phyloP scores from a whole-genome alignment of 345 rosid genomes.

The Citrus maxima region DNA sequence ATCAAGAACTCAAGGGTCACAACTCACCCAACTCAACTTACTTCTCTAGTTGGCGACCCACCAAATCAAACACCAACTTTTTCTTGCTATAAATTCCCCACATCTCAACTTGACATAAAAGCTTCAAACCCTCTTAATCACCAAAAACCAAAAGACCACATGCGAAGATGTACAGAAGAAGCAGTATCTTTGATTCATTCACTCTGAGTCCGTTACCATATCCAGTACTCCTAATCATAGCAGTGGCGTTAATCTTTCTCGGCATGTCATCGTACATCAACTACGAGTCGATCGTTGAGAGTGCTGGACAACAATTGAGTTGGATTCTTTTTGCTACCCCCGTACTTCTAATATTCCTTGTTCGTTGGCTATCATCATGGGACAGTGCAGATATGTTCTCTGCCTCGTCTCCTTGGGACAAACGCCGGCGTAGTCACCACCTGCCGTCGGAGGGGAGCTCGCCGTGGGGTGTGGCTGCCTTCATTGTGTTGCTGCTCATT shows the following conservation, averaged over 20 bases:
- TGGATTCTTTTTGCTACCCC: slow-evolving; percentile 67
- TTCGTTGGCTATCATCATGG: slow-evolving; percentile 61
- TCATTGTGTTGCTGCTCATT: slow-evolving; percentile 67
- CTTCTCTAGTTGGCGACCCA: background rate
- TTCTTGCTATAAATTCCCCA: slow-evolving; percentile 10
- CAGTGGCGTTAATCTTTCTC: slow-evolving; percentile 52
- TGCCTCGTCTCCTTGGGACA: slow-evolving; percentile 47
- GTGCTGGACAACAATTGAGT: slow-evolving; percentile 45
- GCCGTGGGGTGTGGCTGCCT: slow-evolving; percentile 93
- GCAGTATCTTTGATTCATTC: slow-evolving; percentile 63
- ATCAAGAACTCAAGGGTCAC: slow-evolving; percentile 2
- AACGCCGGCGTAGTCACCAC: slow-evolving; percentile 38
- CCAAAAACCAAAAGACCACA: background rate
- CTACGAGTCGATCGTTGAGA: slow-evolving; percentile 59
- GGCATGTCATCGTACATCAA: slow-evolving; percentile 59
- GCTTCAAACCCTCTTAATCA: background rate
- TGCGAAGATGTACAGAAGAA: slow-evolving; percentile 36
- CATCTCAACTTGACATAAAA: background rate
- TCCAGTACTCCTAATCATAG: slow-evolving; percentile 75
- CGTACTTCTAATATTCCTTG: slow-evolving; percentile 45
- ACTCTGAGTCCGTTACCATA: slow-evolving; percentile 75
- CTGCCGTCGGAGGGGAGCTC: slow-evolving; percentile 66
- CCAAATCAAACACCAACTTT: background rate
- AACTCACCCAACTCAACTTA: background rate
- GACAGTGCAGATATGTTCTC: slow-evolving; percentile 53